Evolutionary conservation across 768 basidiomycete genomes (phyloP), one percentile per base, ranked within the genome.

Genomic region (Lactarius pseudohatsudake): DNA sequence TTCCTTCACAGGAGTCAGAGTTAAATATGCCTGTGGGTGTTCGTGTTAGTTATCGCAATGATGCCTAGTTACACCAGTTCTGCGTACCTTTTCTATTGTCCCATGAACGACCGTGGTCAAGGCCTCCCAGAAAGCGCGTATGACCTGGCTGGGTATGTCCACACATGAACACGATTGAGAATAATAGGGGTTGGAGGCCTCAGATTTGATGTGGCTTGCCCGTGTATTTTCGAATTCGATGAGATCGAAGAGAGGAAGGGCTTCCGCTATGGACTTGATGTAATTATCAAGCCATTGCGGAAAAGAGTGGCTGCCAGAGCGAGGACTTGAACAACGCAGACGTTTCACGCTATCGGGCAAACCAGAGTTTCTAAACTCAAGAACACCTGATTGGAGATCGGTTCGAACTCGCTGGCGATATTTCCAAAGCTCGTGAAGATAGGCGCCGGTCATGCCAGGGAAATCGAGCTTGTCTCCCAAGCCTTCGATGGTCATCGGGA

Each of bases 241-340:
- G 30, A 30, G 30, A 5, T 30, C 30, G 30, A 30, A 30, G 30
- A 30, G 4, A 5, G 4, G 30, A 30, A 4, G 30, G 5, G 30
- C 2, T 30, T 5, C 30, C 2, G 30, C 30, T 30, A 30, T 30
- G 30, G 30, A 30, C 4, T 5, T 4, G 4, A 30, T 30, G 30
- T 2, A 30, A 30, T 4, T 0, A 30, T 0, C 30, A 30, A 30
- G 4, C 30, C 30, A 30, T 30, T 5, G 0, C 0, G 30, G 2
- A 30, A 30, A 30, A 30, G 30, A 30, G 30, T 0, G 5, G 4
- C 0, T 0, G 2, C 4, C 0, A 5, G 4, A 5, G 4, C 0
- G 30, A 30, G 0, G 4, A 30, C 0, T 30, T n/a, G n/a, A n/a
- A 5, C 30, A 30, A 30, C 30, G 30, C 30, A 30, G 30, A 30